Evolutionary conservation across 495 filamentous ascomycete species (phyloP).

Genomic region (Xylaria bambusicola): DNA sequence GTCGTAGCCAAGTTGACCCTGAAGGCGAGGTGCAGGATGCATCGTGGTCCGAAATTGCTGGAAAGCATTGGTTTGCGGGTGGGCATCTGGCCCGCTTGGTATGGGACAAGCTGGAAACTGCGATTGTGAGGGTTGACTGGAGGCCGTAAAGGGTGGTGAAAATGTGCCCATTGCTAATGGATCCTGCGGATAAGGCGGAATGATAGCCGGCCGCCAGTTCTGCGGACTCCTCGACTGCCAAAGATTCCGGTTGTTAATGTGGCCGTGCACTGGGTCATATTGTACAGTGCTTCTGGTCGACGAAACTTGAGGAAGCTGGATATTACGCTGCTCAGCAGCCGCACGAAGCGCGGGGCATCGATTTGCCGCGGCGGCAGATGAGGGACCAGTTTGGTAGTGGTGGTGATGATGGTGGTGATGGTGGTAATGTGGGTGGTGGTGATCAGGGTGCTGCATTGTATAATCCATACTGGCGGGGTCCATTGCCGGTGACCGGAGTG

Average conservation of each 20-base stretch:
- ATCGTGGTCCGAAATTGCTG: constrained; percentile 10
- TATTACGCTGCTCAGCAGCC: constrained; percentile 20
- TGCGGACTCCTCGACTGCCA: constrained; percentile 20
- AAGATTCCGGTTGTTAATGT: constrained; percentile 16
- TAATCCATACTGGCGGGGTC: constrained; percentile 30
- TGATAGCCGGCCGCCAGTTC: constrained; percentile 12
- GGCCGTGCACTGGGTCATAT: constrained; percentile 22
- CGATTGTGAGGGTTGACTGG: constrained; percentile 1
- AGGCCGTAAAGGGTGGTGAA: background rate
- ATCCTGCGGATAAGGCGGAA: constrained; percentile 10
- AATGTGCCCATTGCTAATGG: background rate
- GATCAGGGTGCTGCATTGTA: constrained; percentile 17
- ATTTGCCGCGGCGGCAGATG: constrained; percentile 21
- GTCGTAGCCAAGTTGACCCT: background rate
- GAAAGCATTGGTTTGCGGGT: background rate
- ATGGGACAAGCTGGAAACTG: constrained; percentile 10
- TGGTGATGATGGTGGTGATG: constrained; percentile 11
- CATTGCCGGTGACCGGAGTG: constrained; percentile 23
- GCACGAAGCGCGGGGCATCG: constrained; percentile 32
- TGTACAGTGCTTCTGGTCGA: constrained; percentile 19
- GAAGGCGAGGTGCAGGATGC: constrained; percentile 13
- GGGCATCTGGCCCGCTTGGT: background rate
- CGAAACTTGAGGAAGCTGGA: constrained; percentile 21
- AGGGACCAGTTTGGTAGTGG: constrained; percentile 14
- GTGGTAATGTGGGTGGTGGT: constrained; percentile 2